Conservation (phyloP, 768 basidiomycete species). For the Collybia sordida region DNA sequence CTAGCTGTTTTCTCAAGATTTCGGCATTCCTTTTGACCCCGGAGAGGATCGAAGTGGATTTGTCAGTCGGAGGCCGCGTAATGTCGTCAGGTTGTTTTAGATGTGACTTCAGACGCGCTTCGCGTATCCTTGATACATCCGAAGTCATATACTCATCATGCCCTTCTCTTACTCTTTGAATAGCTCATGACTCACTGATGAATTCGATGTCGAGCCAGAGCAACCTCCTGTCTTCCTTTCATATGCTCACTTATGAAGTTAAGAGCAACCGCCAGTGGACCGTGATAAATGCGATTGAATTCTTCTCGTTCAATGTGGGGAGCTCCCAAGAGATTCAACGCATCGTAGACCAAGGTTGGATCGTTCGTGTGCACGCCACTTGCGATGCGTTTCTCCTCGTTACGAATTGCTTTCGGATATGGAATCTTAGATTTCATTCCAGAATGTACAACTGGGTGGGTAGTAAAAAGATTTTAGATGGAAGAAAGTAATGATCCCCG, state of each 20-base stretch:
- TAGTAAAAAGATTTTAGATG: too few relatives aligned
- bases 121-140: not conserved
- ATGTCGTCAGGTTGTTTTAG: conserved; percentile 4
- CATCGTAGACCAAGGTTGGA: conserved; percentile 3
- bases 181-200: conserved; percentile 10
- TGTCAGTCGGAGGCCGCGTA: not conserved
- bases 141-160: not conserved
- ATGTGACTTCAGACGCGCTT: conserved; percentile 7
- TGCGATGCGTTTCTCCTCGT: not conserved
- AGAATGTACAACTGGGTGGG: too few relatives aligned
- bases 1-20: conserved; percentile 6
- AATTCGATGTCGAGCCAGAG: conserved; percentile 9
- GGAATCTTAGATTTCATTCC: conserved; percentile 13
- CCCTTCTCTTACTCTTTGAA: not conserved
- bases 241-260: conserved; percentile 15
- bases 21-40: not conserved
- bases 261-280: conserved; percentile 14
- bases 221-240: conserved; percentile 14
- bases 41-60: not conserved
- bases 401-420: not conserved
- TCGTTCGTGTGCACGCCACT: not conserved
- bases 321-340: conserved; percentile 12
- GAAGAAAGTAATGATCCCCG: too few relatives aligned
- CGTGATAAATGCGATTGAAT: conserved; percentile 14
- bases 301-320: conserved; percentile 12